Evolutionary conservation across 2,329 filamentous ascomycete species (phyloP), one percentile per base, ranked within the genome.

Genomic region (Cladosporium oxysporum): DNA sequence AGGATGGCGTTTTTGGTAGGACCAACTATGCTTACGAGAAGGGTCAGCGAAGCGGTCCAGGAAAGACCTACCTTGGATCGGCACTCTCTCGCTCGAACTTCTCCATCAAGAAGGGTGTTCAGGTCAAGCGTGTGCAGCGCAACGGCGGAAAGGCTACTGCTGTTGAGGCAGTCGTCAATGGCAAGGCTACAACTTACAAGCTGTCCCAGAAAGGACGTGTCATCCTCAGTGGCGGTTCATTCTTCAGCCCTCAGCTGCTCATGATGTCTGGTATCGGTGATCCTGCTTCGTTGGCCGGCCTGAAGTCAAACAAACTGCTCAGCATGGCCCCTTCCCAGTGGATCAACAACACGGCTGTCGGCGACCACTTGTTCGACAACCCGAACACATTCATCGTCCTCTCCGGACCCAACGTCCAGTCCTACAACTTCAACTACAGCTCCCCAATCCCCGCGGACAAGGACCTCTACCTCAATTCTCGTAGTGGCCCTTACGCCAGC

Each of bases 191-290:
- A 11, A 74, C 71, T 16, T 74, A 79, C 47, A 73, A 70, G 5
- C 68, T 78, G 29, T 73, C 71, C 47, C 70, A 66, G 29, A 66
- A 58, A 6, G 75, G 80, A 28, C 72, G 76, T 16, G 81, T 89
- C 18, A 82, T 90, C 33, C 73, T 90, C 3, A 82, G 83, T 1
- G 86, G 85, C 0, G 88, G 87, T 0, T 82, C 80, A n/a, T 76
- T 84, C 37, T 81, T 82, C 71, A 86, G 84, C n/a, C 87, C 82
- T 5, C 84, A 83, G 73, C 76, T 86, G n/a, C 80, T 84, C 16
- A 86, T 89, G 68, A 77, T 88, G 1, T 88, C 85, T 0, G 87
- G 87, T 0, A 80, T 90, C 29, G 79, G 75, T 16, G 60, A 62
- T 12, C 67, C 68, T 8, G 21, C 67, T 21, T 75, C 81, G 18